These are phyloP conservation scores for Vararia minispora DNA, from an alignment of 768 basidiomycete species.

Conservation along the genomic window DNA sequence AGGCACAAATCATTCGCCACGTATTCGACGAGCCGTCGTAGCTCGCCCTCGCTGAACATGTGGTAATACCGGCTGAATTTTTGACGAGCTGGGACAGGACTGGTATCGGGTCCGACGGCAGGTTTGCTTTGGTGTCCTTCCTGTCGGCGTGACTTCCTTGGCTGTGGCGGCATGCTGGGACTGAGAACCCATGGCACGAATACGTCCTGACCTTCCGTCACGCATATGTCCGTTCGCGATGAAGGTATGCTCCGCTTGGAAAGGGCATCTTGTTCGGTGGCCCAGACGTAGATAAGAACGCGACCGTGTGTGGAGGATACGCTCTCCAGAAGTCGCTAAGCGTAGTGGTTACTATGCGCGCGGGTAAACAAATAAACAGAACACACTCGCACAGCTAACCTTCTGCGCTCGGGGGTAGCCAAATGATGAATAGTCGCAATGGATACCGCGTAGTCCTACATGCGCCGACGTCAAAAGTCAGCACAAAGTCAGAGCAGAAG, in stretches of 20 bases:
- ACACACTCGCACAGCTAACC: slow-evolving; percentile 62
- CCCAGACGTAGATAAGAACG: slow-evolving; percentile 93
- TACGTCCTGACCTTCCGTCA: slow-evolving; percentile 57
- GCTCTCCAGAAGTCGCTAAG: slow-evolving; percentile 48
- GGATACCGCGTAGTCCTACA: slow-evolving; percentile 89
- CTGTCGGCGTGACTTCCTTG: slow-evolving; percentile 4
- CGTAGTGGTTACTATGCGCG: background rate
- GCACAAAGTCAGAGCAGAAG: slow-evolving; percentile 1
- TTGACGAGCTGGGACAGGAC: too few species aligned
- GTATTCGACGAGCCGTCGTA: slow-evolving; percentile 43
- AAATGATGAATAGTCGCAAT: slow-evolving; percentile 98
- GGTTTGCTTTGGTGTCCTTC: background rate
- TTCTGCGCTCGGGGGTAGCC: slow-evolving; percentile 65
- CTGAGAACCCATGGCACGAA: slow-evolving; percentile 80
- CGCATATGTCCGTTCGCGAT: slow-evolving; percentile 20
- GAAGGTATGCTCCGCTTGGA: slow-evolving; percentile 61
- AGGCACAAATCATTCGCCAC: slow-evolving; percentile 55
- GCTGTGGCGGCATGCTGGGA: slow-evolving; percentile 23
- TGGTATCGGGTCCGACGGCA: too few species aligned
- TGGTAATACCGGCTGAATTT: slow-evolving; percentile 91
- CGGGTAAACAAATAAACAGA: background rate
- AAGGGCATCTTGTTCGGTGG: slow-evolving; percentile 79
- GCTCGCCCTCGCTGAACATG: slow-evolving; percentile 81
- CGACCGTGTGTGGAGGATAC: slow-evolving; percentile 65
- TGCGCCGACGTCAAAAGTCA: background rate